Base-by-base conservation (phyloP, 2,329 filamentous ascomycete genomes). In the Ilyonectria mors-panacis region DNA sequence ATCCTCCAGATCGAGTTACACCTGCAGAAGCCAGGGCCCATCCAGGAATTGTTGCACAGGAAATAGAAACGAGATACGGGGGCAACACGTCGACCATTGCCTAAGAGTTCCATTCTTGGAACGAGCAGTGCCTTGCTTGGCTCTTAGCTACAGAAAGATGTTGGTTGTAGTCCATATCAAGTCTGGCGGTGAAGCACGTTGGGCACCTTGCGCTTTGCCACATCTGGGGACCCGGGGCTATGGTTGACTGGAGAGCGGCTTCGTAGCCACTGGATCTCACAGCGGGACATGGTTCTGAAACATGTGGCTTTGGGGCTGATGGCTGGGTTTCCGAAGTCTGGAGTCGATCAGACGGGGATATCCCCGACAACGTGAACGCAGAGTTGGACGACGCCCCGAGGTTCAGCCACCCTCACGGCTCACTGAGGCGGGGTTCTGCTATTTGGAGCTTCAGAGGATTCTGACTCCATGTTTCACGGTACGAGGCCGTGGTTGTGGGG, bases 261-360 rank as follows among this genome's bases (percentile, higher is more conserved):
- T 72, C 51, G 39, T 63, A 66, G 72, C 74, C 74, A 70, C 68
- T 73, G 58, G 62, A 72, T 67, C 63, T 64, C 42, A n/a, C 60
- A 62, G 59, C 33, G 26, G 48, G 44, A 57, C 57, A 30, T 67
- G 35, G 30, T 67, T 74, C 70, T 75, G 74, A 76, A 76, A 76
- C 72, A 66, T 69, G 72, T 75, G 70, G 74, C 74, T 73, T 73
- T 63, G 54, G 62, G 56, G 62, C 68, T 73, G 68, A 73, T 28
- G 61, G 58, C 61, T 66, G 30, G 55, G 63, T 63, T 63, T 61
- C 65, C 67, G 65, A 69, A 67, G 50, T 62, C 55, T 67, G 35
- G 57, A 55, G 58, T 45, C 45, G 39, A 33, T 21, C 23, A 44
- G 60, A 64, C 68, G 42, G 65, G 71, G 70, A 67, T 35, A 63